phyloP scores from a whole-genome alignment of 2,329 filamentous ascomycete species.

The Colletotrichum lupini region DNA sequence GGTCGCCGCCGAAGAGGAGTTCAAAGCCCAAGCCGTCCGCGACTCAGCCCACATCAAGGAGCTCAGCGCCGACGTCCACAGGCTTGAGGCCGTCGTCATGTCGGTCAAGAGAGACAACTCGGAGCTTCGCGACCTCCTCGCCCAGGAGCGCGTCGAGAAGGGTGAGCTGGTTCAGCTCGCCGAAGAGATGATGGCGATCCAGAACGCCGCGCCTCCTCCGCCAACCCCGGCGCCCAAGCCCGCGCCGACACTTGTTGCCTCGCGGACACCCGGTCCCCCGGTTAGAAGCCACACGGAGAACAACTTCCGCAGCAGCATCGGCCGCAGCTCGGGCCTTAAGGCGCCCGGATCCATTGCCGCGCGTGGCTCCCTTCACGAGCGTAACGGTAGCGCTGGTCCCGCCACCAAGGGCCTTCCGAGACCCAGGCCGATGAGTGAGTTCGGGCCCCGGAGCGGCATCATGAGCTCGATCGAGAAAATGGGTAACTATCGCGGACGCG shows the following conservation, averaged over 20 bases:
- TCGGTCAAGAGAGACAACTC: constrained; percentile 78
- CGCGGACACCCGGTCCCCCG: constrained; percentile 35
- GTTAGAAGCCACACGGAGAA: constrained; percentile 44
- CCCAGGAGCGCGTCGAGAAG: constrained; percentile 84
- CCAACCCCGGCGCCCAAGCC: constrained; percentile 31
- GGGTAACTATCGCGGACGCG: constrained; percentile 71
- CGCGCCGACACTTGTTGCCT: constrained; percentile 38
- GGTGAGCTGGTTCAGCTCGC: constrained; percentile 84
- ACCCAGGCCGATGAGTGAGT: constrained; percentile 58
- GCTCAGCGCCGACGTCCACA: constrained; percentile 78
- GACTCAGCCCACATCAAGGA: constrained; percentile 76
- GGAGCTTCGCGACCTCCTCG: constrained; percentile 72
- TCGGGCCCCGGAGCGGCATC: constrained; percentile 72
- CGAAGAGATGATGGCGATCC: constrained; percentile 84
- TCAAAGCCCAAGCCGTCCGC: constrained; percentile 68
- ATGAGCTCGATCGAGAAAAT: constrained; percentile 91
- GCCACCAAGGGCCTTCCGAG: constrained; percentile 53
- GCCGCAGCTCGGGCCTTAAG: constrained; percentile 67
- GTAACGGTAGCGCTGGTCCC: constrained; percentile 53
- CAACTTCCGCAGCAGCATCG: constrained; percentile 65
- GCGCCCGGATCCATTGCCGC: constrained; percentile 65
- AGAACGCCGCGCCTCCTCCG: constrained; percentile 55
- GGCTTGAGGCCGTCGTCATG: constrained; percentile 77
- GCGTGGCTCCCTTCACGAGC: constrained; percentile 61
- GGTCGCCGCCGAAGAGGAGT: constrained; percentile 60